These are phyloP conservation scores for Colletotrichum eleusines DNA, from an alignment of 2,329 filamentous ascomycete species.

Conservation along the genomic window DNA sequence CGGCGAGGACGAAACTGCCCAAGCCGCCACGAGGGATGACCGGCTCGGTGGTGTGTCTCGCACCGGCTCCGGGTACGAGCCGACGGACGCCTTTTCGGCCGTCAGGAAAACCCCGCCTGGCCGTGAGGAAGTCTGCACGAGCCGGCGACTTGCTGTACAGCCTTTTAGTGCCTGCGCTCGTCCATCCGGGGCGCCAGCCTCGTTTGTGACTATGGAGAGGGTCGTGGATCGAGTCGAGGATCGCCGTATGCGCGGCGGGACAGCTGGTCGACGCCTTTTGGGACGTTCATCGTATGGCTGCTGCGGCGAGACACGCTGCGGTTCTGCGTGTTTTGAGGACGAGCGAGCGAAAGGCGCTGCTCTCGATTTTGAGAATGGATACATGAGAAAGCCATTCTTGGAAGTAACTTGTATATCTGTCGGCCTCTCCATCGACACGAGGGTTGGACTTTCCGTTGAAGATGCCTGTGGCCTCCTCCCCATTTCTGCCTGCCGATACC, in stretches of 20 bases:
- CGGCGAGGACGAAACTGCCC: constrained; percentile 43
- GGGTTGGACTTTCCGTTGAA: neutral
- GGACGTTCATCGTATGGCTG: too few relatives aligned
- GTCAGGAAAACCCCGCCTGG: constrained; percentile 40
- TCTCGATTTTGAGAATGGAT: neutral
- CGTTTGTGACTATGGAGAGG: too few relatives aligned
- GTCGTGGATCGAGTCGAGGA: too few relatives aligned
- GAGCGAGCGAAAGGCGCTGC: too few relatives aligned
- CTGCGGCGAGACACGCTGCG: too few relatives aligned
- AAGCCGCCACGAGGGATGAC: constrained; percentile 29
- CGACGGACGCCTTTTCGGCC: constrained; percentile 45
- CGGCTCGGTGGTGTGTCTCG: constrained; percentile 5
- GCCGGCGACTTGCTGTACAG: constrained; percentile 19
- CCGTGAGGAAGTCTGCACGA: constrained; percentile 2
- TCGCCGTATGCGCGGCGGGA: too few relatives aligned
- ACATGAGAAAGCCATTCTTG: too few relatives aligned
- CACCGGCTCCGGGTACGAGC: constrained; percentile 45
- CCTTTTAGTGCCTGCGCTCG: constrained; percentile 12
- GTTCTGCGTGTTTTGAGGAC: too few relatives aligned
- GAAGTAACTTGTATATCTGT: neutral
- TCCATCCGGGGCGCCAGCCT: neutral
- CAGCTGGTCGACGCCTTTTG: too few relatives aligned
- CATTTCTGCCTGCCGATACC: constrained; percentile 7
- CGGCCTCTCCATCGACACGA: neutral
- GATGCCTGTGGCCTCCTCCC: neutral